These are phyloP conservation scores for Verticillium dahliae DNA, from an alignment of 2,329 filamentous ascomycete genomes.

Conservation along the genomic window DNA sequence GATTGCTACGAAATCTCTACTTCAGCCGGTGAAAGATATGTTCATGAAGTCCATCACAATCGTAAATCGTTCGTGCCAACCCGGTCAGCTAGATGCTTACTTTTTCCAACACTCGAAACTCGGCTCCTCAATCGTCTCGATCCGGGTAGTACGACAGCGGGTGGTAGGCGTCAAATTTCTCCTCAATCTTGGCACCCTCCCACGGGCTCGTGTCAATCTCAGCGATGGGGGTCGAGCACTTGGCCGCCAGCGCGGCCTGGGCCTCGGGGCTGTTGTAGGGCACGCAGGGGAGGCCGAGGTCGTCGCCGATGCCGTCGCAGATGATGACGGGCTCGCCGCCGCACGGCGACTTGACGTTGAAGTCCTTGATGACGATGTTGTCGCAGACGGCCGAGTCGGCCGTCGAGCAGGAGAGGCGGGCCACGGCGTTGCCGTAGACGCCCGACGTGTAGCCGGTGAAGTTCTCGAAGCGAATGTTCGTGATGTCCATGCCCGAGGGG, in stretches of 20 bases:
- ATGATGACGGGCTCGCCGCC: slow-evolving; percentile 35
- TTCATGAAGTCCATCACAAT: background rate
- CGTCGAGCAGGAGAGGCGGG: slow-evolving; percentile 47
- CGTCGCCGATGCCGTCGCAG: slow-evolving; percentile 39
- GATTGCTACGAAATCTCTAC: too few species aligned
- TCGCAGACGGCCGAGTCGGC: slow-evolving; percentile 46
- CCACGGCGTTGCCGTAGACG: slow-evolving; percentile 47
- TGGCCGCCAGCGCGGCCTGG: slow-evolving; percentile 4
- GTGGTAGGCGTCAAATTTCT: background rate
- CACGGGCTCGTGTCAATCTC: slow-evolving; percentile 4
- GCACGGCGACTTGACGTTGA: slow-evolving; percentile 46
- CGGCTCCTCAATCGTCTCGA: background rate
- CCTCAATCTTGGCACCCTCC: background rate
- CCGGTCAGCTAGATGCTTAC: background rate
- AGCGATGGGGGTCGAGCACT: slow-evolving; percentile 6
- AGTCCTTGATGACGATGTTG: slow-evolving; percentile 47
- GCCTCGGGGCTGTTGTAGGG: slow-evolving; percentile 6
- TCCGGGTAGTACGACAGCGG: slow-evolving; percentile 1
- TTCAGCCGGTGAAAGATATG: background rate
- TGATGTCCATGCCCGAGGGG: slow-evolving; percentile 52
- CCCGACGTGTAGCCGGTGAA: slow-evolving; percentile 51
- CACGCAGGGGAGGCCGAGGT: slow-evolving; percentile 24
- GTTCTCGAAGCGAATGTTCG: slow-evolving; percentile 52
- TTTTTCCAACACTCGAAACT: background rate
- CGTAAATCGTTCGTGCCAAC: background rate